Base-by-base conservation (phyloP, 1,284 basidiomycete genomes). In the Trichosporon sp. region DNA sequence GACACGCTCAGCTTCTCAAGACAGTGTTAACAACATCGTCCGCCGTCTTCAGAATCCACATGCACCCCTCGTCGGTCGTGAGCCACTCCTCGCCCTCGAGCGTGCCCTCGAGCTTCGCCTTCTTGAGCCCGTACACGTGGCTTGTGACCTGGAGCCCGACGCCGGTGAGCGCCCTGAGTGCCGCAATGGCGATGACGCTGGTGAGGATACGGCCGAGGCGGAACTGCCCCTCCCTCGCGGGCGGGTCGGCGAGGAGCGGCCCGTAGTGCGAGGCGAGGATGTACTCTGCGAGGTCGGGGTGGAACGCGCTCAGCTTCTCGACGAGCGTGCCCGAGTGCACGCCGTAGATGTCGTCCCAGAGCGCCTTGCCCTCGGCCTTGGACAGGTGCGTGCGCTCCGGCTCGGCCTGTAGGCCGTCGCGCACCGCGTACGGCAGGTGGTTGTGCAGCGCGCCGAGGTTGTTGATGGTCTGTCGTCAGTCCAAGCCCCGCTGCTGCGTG, bases 321-420 rank as follows among this genome's bases (percentile, higher is more conserved):
- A 95, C 87, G 76, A 99, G 89, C 85, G 96, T 98, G 83, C 88
- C 87, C 77, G 89, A 89, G 85, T 95, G 91, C 74, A 94, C 94
- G 76, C 88, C 86, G 84, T 99, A 99, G 83, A 99, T 95, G 71
- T 89, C 89, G 80, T 91, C 87, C 93, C 95, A 99, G 72, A 96
- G 86, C 56, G 83, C 85, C 77, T 83, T 87, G 65, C 92, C 92
- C 8, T 29, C 56, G 5, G n/a, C 18, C 29, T 12, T 9, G 29
- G 56, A 31, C 21, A 31, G 56, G 6, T 8, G 88, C 76, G 77
- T 88, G 91, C 92, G 88, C 56, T 62, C 31, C 2, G 67, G 42
- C 38, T 62, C 38, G 5, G 42, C 47, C 25, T 56, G 47, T 5
- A 68, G 67, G 3, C 67, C 67, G 0, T 53, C 63, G 3, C 29